phyloP scores from a whole-genome alignment of 108 stramenopile genomes.

The Discostella pseudostelligera region DNA sequence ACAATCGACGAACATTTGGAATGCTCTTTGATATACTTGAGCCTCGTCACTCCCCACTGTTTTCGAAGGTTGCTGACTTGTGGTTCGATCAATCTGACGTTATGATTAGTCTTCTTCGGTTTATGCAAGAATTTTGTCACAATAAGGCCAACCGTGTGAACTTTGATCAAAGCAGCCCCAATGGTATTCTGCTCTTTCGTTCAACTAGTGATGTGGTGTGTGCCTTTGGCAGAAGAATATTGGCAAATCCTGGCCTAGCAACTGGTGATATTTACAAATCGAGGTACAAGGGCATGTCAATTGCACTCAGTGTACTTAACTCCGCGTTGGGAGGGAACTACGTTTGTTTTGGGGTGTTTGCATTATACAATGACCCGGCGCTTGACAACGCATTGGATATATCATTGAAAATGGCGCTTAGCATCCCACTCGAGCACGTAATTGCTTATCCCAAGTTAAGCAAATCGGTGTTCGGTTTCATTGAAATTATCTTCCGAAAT shows the following conservation, averaged over 20 bases:
- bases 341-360: slow-evolving; percentile 97
- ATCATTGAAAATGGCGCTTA: slow-evolving; percentile 83
- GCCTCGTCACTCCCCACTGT: slow-evolving; percentile 84
- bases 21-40: slow-evolving; percentile 93
- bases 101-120: slow-evolving; percentile 91
- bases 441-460: slow-evolving; percentile 94
- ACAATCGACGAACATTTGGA: slow-evolving; percentile 92
- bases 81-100: slow-evolving; percentile 96
- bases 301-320: slow-evolving; percentile 87
- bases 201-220: slow-evolving; percentile 91
- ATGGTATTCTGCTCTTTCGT: slow-evolving; percentile 97
- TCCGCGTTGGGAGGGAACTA: slow-evolving; percentile 95
- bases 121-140: slow-evolving; percentile 95
- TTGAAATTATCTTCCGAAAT: slow-evolving; percentile 93
- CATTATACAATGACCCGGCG: slow-evolving; percentile 93
- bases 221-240: slow-evolving; percentile 80
- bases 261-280: slow-evolving; percentile 85
- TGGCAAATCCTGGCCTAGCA: slow-evolving; percentile 56
- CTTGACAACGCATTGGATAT: slow-evolving; percentile 90
- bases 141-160: slow-evolving; percentile 98
- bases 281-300: slow-evolving; percentile 91
- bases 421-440: slow-evolving; percentile 89
- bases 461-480: slow-evolving; percentile 91
- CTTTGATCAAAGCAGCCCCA: slow-evolving; percentile 95
- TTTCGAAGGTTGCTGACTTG: slow-evolving; percentile 85